Percentiles rank a stretch among this genome's conserved stretches.
phyloP scores from a whole-genome alignment of 345 rosid genomes.

The Barbarea vulgaris region DNA sequence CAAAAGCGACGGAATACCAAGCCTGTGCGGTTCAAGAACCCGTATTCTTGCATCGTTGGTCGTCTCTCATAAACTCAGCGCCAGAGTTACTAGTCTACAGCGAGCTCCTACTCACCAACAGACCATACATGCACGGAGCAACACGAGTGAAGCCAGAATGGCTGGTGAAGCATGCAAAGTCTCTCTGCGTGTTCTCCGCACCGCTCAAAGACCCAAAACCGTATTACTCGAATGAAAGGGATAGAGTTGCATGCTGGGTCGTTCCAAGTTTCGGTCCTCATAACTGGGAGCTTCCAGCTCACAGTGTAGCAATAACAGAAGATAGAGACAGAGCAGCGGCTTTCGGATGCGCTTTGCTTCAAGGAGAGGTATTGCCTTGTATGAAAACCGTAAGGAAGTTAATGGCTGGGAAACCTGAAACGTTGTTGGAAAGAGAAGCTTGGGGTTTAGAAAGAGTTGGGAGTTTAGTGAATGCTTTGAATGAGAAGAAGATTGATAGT shows the following conservation, averaged over 20 bases:
- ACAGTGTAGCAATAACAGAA: conserved; percentile 42
- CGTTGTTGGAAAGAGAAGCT: conserved; percentile 59
- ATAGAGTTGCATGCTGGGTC: conserved; percentile 61
- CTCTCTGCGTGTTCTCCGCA: conserved; percentile 62
- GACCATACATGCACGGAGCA: conserved; percentile 88
- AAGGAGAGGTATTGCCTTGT: conserved; percentile 81
- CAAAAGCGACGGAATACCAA: conserved; percentile 57
- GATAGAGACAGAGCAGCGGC: conserved; percentile 45
- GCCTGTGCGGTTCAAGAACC: conserved; percentile 71
- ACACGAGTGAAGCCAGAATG: conserved; percentile 76
- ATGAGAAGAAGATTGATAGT: conserved; percentile 49
- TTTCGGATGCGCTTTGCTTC: conserved; percentile 76
- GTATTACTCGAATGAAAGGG: conserved; percentile 56
- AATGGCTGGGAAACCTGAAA: conserved; percentile 64
- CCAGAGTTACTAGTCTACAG: conserved; percentile 87
- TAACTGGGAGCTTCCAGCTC: conserved; percentile 74
- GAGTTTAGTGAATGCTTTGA: conserved; percentile 56
- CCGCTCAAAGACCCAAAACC: conserved; percentile 66
- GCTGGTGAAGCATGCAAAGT: conserved; percentile 65
- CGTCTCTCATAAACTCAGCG: conserved; percentile 65
- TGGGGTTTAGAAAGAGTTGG: conserved; percentile 68
- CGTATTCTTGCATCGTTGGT: conserved; percentile 76
- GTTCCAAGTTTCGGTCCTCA: conserved; percentile 68
- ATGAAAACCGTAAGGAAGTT: conserved; percentile 45
- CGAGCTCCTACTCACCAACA: conserved; percentile 67